phyloP scores from a whole-genome alignment of 805 yeast genomes.

The Ogataea nakhonphanomensis region DNA sequence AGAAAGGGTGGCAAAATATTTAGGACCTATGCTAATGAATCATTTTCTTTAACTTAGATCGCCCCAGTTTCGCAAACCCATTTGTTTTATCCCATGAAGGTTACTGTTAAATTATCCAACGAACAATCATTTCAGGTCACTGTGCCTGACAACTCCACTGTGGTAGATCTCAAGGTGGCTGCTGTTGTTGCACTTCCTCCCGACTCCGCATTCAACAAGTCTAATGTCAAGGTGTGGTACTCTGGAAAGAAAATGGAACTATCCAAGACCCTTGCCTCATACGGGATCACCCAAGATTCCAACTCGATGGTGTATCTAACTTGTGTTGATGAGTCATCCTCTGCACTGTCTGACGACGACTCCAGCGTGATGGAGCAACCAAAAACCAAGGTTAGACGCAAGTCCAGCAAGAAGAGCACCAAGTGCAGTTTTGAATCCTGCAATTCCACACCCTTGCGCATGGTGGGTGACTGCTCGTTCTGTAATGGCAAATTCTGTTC shows the following conservation, averaged over 20 bases:
- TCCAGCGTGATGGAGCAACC: constrained; percentile 17
- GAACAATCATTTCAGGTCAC: constrained; percentile 39
- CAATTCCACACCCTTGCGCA: constrained; percentile 57
- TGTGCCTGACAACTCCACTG: constrained; percentile 51
- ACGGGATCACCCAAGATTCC: constrained; percentile 28
- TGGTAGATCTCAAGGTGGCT: constrained; percentile 46
- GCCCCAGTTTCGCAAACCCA: not conserved
- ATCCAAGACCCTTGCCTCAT: constrained; percentile 21
- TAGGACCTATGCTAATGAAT: constrained; percentile 4
- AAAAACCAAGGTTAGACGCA: constrained; percentile 29
- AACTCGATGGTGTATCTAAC: constrained; percentile 32
- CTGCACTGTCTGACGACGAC: constrained; percentile 21
- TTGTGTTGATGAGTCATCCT: constrained; percentile 19
- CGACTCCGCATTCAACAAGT: constrained; percentile 10
- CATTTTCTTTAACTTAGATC: not conserved
- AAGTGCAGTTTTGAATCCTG: constrained; percentile 57
- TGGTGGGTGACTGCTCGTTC: constrained; percentile 80
- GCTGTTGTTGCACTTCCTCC: constrained; percentile 40
- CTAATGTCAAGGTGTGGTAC: constrained; percentile 30
- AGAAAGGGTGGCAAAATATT: constrained; percentile 18
- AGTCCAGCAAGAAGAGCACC: constrained; percentile 38
- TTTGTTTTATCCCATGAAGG: constrained; percentile 37
- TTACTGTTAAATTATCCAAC: constrained; percentile 39
- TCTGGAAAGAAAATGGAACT: constrained; percentile 33
- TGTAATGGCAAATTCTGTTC: constrained; percentile 86